Evolutionary conservation across 257 asterid species (phyloP), one percentile per base, ranked within the genome.

Genomic region (Solanum lycopersicoides): DNA sequence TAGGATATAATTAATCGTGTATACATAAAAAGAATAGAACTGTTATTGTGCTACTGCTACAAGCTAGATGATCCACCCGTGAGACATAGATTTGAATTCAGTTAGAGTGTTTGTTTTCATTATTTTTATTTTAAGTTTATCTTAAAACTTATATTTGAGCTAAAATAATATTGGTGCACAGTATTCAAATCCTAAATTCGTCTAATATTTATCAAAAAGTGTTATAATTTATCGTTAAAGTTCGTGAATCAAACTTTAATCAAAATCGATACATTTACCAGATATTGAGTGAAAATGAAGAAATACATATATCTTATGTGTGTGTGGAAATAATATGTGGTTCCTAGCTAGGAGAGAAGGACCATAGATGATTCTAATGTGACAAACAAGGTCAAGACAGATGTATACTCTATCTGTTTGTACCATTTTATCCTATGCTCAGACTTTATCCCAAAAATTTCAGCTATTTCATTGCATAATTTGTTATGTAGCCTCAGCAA

Each of bases 351-450:
- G 18, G 84, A 72, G 87, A 91, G 32, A 83, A 72, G 88, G 89
- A 89, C 87, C 60, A 80, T 37, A 84, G 23, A 69, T 80, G 82
- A 85, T 74, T 85, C 34, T 15, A 87, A 56, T 42, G 74, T 71
- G 87, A 73, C 88, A 89, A 86, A 89, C 79, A 71, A 88, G 66
- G 86, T 39, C 80, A 84, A 65, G 93, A 90, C 93, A 89, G 50
- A 60, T 87, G 83, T 86, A 74, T 1, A n/a, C 50, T 37, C 21
- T 68, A 68, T 68, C 73, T 50, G n/a, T 39, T 68, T 60, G 39
- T 50, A n/a, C 35, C 85, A 42, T 60, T 39, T 83, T 87, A 77
- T 79, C 41, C 83, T 32, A 63, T 86, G 85, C 66, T 7, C 87
- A 76, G 83, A 69, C 82, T 66, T 42, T 82, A 20, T 56, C n/a